Base-by-base conservation (phyloP, 129 eudicot genomes). In the Solidago caesia region DNA sequence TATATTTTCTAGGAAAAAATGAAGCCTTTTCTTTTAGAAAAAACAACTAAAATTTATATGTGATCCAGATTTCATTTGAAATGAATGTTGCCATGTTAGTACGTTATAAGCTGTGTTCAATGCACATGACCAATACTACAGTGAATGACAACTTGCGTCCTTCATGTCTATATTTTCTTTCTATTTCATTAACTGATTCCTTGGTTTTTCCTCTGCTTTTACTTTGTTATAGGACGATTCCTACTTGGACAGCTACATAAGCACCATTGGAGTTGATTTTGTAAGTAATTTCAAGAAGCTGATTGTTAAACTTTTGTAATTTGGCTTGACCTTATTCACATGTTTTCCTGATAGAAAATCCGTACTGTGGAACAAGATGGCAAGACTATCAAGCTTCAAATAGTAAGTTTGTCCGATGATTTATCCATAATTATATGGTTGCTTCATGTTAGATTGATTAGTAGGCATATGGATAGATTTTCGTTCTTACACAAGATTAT, bases 351-450 rank as follows among this genome's bases (percentile, higher is more conserved):
- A 15, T 74, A 92, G 98, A 92, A 92, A 92, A 92, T 92, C 11
- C 96, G 96, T 15, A 92, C 96, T 4, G 96, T 92, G 79, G 98
- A 92, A 86, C 97, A 92, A 86, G 97, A 92, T 78, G 88, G 91
- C 75, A 92, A 92, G 81, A 87, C 93, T 48, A 81, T 92, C 61
- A 92, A 92, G 75, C 96, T 92, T 83, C 98, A 92, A 77, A 92
- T 92, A 73, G 98, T 92, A 83, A 85, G 91, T 61, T 39, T 0
- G 43, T 44, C 43, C 8, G 33, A 55, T 64, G 53, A 15, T 67
- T 62, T 25, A 56, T 15, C 21, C 14, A 9, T 64, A 39, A 61
- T 52, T 9, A 29, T 68, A 42, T 68, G 15, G 44, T 44, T 57
- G 27, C n/a, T 5, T 3, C 44, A 42, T 64, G 7, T 41, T 64